phyloP scores from a whole-genome alignment of 306 rosid genomes.

The Hippophae rhamnoides region DNA sequence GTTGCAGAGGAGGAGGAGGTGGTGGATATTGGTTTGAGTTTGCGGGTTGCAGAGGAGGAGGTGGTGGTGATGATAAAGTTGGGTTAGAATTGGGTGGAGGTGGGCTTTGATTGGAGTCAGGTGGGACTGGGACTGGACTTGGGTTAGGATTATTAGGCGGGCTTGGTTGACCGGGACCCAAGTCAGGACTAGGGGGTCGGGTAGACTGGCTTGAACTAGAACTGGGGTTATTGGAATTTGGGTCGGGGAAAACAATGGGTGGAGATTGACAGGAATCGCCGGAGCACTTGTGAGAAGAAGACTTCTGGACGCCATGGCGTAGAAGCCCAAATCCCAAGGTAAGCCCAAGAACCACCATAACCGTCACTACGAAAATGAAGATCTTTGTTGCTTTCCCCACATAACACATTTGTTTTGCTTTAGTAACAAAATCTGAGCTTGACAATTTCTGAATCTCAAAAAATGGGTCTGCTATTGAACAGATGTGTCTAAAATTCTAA shows the following conservation, averaged over 20 bases:
- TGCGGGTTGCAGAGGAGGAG: conserved; percentile 22
- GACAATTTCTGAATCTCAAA: too few relatives aligned
- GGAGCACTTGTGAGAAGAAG: conserved; percentile 38
- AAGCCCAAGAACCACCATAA: conserved; percentile 53
- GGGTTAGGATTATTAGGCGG: neutral
- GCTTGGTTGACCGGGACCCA: neutral
- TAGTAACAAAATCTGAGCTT: too few relatives aligned
- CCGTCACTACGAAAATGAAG: conserved; percentile 89
- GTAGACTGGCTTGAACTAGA: conserved; percentile 12
- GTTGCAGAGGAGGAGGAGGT: conserved; percentile 32
- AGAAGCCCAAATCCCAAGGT: conserved; percentile 56
- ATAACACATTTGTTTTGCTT: conserved; percentile 48
- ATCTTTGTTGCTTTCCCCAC: conserved; percentile 99
- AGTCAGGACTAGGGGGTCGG: too few relatives aligned
- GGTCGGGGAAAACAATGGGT: conserved; percentile 34
- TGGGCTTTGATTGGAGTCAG: conserved; percentile 18
- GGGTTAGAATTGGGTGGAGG: conserved; percentile 34
- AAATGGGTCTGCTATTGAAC: too few relatives aligned
- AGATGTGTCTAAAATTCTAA: too few relatives aligned
- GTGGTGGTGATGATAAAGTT: conserved; percentile 8
- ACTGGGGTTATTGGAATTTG: conserved; percentile 21
- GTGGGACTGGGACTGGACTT: too few relatives aligned
- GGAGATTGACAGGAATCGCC: conserved; percentile 41
- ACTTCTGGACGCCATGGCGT: conserved; percentile 36
- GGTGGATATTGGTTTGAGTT: conserved; percentile 33